These are phyloP conservation scores for Lactarius indigo DNA, from an alignment of 768 basidiomycete species.

Conservation along the genomic window DNA sequence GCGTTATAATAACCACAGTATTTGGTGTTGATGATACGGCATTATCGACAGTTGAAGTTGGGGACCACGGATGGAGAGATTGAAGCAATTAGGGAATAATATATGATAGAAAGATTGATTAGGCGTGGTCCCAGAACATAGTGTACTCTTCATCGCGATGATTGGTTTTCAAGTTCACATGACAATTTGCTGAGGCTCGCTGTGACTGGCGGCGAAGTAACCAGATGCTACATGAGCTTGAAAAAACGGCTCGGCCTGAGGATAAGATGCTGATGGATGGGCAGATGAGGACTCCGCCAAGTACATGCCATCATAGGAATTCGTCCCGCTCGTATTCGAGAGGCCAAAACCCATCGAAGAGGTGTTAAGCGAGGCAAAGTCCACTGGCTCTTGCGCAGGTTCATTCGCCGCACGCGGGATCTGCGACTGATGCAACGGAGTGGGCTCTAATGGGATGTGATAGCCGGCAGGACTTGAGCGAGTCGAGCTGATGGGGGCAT, in stretches of 20 bases:
- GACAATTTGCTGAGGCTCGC: constrained; percentile 24
- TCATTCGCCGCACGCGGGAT: constrained; percentile 26
- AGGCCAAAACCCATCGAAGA: constrained; percentile 20
- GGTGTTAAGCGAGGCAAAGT: constrained; percentile 10
- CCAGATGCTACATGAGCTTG: constrained; percentile 7
- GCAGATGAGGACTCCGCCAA: constrained; percentile 32
- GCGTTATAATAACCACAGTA: constrained; percentile 9
- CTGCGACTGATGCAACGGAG: constrained; percentile 23
- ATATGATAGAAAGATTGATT: constrained; percentile 14
- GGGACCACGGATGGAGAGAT: constrained; percentile 16
- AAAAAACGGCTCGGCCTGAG: constrained; percentile 12
- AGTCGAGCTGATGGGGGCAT: constrained; percentile 29
- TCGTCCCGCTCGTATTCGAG: constrained; percentile 15
- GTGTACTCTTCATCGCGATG: constrained; percentile 15
- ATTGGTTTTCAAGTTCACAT: constrained; percentile 24
- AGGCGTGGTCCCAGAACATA: constrained; percentile 12
- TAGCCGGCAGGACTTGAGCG: constrained; percentile 41
- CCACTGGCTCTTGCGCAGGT: constrained; percentile 4
- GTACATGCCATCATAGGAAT: constrained; percentile 29
- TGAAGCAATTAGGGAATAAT: constrained; percentile 13
- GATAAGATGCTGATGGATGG: constrained; percentile 12
- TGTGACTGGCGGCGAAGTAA: constrained; percentile 17
- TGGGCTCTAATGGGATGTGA: constrained; percentile 46
- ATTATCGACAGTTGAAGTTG: constrained; percentile 15
- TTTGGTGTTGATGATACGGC: constrained; percentile 11